phyloP scores from a whole-genome alignment of 345 rosid genomes.

The Hevea brasiliensis region DNA sequence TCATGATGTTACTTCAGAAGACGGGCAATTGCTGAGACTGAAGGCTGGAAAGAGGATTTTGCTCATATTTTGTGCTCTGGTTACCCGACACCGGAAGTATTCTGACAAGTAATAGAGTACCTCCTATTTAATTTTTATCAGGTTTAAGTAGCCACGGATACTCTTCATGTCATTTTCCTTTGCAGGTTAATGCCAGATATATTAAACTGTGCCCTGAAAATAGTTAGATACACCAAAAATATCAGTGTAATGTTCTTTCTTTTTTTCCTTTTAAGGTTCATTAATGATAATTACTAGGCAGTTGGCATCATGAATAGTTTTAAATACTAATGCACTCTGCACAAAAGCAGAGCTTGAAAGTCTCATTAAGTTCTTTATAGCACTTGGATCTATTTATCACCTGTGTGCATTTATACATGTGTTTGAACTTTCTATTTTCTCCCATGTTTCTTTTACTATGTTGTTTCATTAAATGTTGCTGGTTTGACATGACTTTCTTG shows the following conservation, averaged over 20 bases:
- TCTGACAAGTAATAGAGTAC: constrained; percentile 61
- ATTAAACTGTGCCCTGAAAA: constrained; percentile 54
- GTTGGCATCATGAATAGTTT: constrained; percentile 9
- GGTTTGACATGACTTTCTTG: not conserved
- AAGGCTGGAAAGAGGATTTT: constrained; percentile 80
- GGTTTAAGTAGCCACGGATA: not conserved
- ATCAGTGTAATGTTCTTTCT: constrained; percentile 51
- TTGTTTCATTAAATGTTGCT: not conserved
- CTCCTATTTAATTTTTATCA: not conserved
- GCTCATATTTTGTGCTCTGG: constrained; percentile 64
- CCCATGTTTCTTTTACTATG: not conserved
- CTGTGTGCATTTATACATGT: no score
- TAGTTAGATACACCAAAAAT: constrained; percentile 52
- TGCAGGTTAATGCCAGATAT: constrained; percentile 78
- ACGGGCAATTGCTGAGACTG: constrained; percentile 47
- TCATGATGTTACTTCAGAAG: constrained; percentile 36
- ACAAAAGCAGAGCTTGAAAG: not conserved
- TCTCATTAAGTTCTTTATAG: no score
- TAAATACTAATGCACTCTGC: not conserved
- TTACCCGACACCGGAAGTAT: constrained; percentile 79
- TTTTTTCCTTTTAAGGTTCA: not conserved
- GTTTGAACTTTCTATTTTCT: no score
- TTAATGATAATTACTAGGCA: constrained; percentile 15
- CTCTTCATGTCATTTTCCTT: constrained; percentile 9
- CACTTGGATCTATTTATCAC: no score